Conservation (phyloP, 2,329 filamentous ascomycete genomes). For the Fusarium phyllophilum region DNA sequence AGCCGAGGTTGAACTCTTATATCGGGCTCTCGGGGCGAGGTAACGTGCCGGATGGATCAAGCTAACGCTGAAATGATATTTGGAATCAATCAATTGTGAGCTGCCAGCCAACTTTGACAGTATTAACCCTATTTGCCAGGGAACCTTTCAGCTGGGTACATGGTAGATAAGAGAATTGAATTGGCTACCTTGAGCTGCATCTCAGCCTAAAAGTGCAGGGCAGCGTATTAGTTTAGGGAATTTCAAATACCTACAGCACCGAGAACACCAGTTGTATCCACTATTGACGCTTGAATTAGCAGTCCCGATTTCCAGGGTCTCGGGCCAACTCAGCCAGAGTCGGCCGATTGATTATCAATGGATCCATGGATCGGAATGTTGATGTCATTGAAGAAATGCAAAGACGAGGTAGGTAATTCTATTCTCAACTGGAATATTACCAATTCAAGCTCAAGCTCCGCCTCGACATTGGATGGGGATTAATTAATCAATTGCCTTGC, state of each 20-base stretch:
- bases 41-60: not conserved
- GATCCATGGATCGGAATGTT: constrained; percentile 9
- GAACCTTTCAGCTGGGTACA: not conserved
- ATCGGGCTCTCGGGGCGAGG: constrained; percentile 4
- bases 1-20: constrained; percentile 1
- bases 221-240: not conserved
- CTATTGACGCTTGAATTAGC: not conserved
- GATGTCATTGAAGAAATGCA: constrained; percentile 31
- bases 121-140: not conserved
- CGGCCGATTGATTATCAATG: not conserved
- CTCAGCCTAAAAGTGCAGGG: not conserved
- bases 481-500: not conserved
- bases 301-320: not conserved
- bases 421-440: constrained; percentile 5
- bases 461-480: constrained; percentile 2
- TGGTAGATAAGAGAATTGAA: not conserved
- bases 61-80: not conserved
- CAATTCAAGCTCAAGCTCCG: constrained; percentile 11
- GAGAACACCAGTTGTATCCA: not conserved
- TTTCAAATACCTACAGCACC: not conserved
- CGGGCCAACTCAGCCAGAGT: not conserved
- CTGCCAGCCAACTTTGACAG: not conserved
- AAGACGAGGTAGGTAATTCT: not conserved
- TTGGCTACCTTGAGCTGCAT: not conserved
- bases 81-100: constrained; percentile 1